phyloP scores from a whole-genome alignment of 2,329 filamentous ascomycete genomes.

The Alternaria dauci region DNA sequence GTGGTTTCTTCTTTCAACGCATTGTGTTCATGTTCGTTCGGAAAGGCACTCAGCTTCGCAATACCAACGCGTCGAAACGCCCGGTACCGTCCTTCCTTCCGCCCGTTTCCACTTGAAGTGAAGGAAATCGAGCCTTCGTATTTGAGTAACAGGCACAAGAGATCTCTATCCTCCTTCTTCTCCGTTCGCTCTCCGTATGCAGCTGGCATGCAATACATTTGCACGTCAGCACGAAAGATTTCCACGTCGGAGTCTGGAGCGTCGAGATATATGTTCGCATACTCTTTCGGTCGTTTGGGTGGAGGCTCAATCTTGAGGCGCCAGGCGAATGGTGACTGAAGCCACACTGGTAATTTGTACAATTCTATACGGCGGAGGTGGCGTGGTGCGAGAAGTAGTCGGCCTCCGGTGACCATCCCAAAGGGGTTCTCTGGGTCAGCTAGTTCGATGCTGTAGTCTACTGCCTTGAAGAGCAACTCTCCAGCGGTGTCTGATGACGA shows the following conservation, averaged over 20 bases:
- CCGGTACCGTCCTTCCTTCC: not conserved
- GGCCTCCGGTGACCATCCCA: constrained; percentile 8
- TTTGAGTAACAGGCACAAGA: constrained; percentile 14
- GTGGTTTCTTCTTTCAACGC: not conserved
- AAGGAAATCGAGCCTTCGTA: not conserved
- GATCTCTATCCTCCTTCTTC: not conserved
- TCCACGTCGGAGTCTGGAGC: constrained; percentile 10
- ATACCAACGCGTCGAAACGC: constrained; percentile 4
- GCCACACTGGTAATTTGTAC: not conserved
- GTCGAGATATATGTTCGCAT: constrained; percentile 5
- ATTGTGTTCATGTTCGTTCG: not conserved
- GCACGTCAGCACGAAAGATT: constrained; percentile 2
- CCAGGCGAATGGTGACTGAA: not conserved
- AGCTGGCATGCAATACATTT: constrained; percentile 18
- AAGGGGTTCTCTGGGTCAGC: constrained; percentile 73
- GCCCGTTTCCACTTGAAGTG: not conserved
- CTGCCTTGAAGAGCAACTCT: constrained; percentile 9
- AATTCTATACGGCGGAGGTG: constrained; percentile 8
- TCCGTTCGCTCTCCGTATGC: constrained; percentile 8
- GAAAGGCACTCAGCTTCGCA: not conserved
- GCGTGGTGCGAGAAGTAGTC: constrained; percentile 5
- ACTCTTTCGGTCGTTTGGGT: not conserved
- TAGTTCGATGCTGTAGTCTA: constrained; percentile 65
- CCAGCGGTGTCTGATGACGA: not conserved
- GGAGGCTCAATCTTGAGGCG: not conserved